Percentiles rank a stretch among this genome's conserved stretches.
Conservation (phyloP, 345 rosid genomes). For the Salix exigua region DNA sequence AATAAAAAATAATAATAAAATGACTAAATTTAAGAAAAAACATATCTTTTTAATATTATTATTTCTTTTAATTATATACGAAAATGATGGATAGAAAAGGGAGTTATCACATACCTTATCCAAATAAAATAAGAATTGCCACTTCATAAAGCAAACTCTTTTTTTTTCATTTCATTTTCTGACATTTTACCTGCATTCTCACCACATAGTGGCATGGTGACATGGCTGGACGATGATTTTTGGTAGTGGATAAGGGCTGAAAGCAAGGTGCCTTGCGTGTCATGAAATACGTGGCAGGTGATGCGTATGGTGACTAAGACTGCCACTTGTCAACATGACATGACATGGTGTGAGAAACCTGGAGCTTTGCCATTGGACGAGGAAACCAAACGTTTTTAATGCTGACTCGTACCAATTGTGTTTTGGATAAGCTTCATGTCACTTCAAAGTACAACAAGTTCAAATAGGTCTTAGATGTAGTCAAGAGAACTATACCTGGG, state of each 20-base stretch:
- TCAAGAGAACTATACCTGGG: no score
- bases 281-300: slow-evolving; percentile 18
- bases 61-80: no score
- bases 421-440: slow-evolving; percentile 42
- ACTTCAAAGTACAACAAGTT: background rate
- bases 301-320: background rate
- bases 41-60: no score
- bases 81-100: no score
- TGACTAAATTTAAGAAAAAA: no score
- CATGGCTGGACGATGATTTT: slow-evolving; percentile 26
- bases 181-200: background rate
- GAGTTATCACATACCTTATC: slow-evolving; percentile 3
- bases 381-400: slow-evolving; percentile 28
- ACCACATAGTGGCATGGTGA: slow-evolving; percentile 23
- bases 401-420: background rate
- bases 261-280: slow-evolving; percentile 35
- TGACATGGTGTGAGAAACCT: background rate
- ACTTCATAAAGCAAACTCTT: background rate
- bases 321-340: slow-evolving; percentile 26
- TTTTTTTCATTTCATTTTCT: no score
- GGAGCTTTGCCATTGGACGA: slow-evolving; percentile 20
- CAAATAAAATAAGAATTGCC: background rate
- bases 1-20: no score
- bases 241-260: slow-evolving; percentile 32
- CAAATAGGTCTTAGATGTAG: no score